Base-by-base conservation (phyloP, 2,329 filamentous ascomycete species). In the Aspergillus oerlinghausenensis region DNA sequence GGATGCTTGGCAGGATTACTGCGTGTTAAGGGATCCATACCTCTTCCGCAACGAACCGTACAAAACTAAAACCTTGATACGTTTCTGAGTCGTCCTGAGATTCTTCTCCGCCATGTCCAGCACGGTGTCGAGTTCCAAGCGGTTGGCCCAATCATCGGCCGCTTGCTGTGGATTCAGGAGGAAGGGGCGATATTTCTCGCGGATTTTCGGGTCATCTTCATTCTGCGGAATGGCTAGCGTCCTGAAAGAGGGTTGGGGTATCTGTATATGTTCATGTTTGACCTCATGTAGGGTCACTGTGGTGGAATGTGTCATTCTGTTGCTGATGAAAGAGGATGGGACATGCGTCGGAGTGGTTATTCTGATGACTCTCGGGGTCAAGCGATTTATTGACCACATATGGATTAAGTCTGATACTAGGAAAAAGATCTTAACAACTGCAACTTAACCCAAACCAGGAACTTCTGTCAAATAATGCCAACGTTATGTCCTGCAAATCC, bases 21-120 rank as follows among this genome's bases (percentile, higher is more conserved):
- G 7, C 40, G 40, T 3, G 40, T 10, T 19, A 21, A 21, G 8
- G 10, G 42, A 23, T 45, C 21, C n/a, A 45, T 23, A 45, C 43
- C 43, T 47, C 11, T 47, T 26, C 2, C 43, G 43, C 21, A 47
- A 4, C 5, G 43, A 47, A 14, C 85, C 85, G 65, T 84, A 84
- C 0, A 88, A 67, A 0, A 88, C 82, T 1, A 88, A 71, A 1
- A 88, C 78, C 56, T 79, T 84, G 2, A 87, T 55, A 51, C 81
- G 70, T 1, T 75, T 63, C 1, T 72, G 70, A 1, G 70, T 72
- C 21, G 59, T 64, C 2, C 70, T 54, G 0, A 85, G 55, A 32
- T 85, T 71, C 4, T 74, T 66, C 47, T 81, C 76, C 0, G 80
- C 80, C 73, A 87, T 77, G 49, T 79, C 73, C 43, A 81, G 63